phyloP scores from a whole-genome alignment of 768 basidiomycete species.

The Cubamyces sp. region DNA sequence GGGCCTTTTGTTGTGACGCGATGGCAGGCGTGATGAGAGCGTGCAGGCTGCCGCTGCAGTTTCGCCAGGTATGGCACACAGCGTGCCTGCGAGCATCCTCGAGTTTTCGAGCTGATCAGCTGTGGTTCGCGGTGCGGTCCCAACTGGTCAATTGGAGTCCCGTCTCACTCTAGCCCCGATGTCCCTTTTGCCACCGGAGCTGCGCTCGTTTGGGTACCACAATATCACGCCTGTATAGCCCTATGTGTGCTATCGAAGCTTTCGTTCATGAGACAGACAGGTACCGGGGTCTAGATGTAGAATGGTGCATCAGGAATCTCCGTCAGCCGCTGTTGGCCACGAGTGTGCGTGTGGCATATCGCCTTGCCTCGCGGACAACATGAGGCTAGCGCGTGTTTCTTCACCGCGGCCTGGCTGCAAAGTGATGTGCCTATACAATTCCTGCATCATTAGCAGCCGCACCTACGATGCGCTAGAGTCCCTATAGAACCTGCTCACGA shows the following conservation, averaged over 20 bases:
- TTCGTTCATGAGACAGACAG: neutral
- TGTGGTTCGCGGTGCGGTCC: constrained; percentile 4
- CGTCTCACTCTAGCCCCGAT: constrained; percentile 2
- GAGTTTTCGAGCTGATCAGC: constrained; percentile 16
- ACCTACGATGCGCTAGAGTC: no score
- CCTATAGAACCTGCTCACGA: no score
- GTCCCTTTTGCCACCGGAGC: neutral
- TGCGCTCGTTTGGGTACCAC: neutral
- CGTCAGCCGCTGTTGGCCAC: constrained; percentile 10
- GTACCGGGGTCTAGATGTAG: neutral
- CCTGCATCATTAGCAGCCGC: no score
- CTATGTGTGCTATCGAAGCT: constrained; percentile 6
- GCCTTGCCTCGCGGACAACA: constrained; percentile 20
- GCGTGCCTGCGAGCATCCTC: constrained; percentile 8
- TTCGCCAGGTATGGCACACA: constrained; percentile 9
- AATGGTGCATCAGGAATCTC: neutral
- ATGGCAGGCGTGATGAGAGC: constrained; percentile 16
- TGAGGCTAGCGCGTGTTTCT: constrained; percentile 16
- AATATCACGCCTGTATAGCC: neutral
- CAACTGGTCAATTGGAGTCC: neutral
- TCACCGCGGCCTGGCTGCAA: neutral
- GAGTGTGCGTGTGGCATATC: neutral
- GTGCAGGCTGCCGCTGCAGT: constrained; percentile 9
- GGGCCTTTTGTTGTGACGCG: constrained; percentile 11
- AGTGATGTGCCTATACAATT: no score